These are phyloP conservation scores for Pythium oligandrum DNA, from an alignment of 352 stramenopile genomes.

Conservation along the genomic window DNA sequence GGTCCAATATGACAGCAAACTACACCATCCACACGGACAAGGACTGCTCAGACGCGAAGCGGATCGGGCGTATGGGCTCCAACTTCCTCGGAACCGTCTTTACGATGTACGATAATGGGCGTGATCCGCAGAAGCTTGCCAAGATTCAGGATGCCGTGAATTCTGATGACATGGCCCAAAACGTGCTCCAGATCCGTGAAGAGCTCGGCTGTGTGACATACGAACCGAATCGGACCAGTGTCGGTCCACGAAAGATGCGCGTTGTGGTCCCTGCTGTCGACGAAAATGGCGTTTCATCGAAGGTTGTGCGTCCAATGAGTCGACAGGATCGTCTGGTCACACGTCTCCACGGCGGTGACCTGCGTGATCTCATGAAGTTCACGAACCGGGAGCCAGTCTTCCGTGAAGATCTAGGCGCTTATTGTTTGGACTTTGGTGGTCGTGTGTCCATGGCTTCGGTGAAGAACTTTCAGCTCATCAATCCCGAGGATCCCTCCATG, in stretches of 20 bases:
- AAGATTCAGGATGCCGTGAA: slow-evolving; percentile 84
- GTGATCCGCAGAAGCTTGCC: slow-evolving; percentile 82
- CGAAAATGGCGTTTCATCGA: slow-evolving; percentile 70
- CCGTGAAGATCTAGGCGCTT: slow-evolving; percentile 78
- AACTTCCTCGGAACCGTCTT: slow-evolving; percentile 87
- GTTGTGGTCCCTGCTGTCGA: slow-evolving; percentile 80
- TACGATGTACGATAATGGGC: slow-evolving; percentile 85
- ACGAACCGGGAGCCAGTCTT: slow-evolving; percentile 85
- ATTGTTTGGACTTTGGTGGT: slow-evolving; percentile 85
- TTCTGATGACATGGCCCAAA: slow-evolving; percentile 63
- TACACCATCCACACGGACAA: slow-evolving; percentile 85
- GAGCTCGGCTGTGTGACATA: slow-evolving; percentile 84
- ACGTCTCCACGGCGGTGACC: slow-evolving; percentile 57
- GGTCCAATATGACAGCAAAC: slow-evolving; percentile 87
- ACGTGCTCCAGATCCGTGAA: slow-evolving; percentile 84
- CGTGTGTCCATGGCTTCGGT: slow-evolving; percentile 80
- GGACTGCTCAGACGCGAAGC: slow-evolving; percentile 59
- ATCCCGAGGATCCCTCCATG: slow-evolving; percentile 77
- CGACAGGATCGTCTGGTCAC: slow-evolving; percentile 79
- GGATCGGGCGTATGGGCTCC: slow-evolving; percentile 85
- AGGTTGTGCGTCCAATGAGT: slow-evolving; percentile 82
- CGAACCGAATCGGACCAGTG: slow-evolving; percentile 82
- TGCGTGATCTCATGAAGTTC: slow-evolving; percentile 86
- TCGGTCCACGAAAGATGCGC: slow-evolving; percentile 83
- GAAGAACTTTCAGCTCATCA: slow-evolving; percentile 90